phyloP scores from a whole-genome alignment of 108 stramenopile genomes.

The Fistulifera solaris region DNA sequence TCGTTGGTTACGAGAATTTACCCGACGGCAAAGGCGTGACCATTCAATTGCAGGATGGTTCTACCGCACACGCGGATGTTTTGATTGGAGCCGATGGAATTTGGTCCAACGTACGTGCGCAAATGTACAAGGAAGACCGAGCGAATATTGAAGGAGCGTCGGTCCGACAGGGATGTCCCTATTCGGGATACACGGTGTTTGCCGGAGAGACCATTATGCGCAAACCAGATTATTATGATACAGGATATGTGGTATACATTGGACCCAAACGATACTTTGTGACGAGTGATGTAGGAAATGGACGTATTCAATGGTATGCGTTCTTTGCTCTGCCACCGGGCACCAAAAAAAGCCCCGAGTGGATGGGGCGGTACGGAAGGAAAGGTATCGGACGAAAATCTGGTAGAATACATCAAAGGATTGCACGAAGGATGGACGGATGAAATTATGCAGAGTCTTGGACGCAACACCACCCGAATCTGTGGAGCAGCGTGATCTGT shows the following conservation, averaged over 20 bases:
- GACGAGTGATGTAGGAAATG: constrained; percentile 92
- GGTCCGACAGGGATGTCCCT: constrained; percentile 79
- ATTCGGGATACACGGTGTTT: constrained; percentile 96
- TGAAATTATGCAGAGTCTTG: constrained; percentile 87
- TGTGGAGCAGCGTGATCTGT: constrained; percentile 95
- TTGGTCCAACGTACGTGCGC: constrained; percentile 88
- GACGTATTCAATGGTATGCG: constrained; percentile 97
- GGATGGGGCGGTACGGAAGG: constrained; percentile 81
- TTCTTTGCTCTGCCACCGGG: constrained; percentile 96
- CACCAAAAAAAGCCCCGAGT: constrained; percentile 76
- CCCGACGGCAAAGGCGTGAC: constrained; percentile 72
- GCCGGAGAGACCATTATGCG: constrained; percentile 88
- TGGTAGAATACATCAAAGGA: constrained; percentile 87
- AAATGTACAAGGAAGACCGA: constrained; percentile 91
- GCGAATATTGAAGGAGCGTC: constrained; percentile 34
- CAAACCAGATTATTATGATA: constrained; percentile 90
- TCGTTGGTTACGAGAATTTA: constrained; percentile 62
- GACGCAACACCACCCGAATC: constrained; percentile 84
- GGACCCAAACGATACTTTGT: constrained; percentile 95
- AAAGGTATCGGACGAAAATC: constrained; percentile 67
- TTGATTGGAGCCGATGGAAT: constrained; percentile 95
- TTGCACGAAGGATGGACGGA: constrained; percentile 90
- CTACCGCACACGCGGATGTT: constrained; percentile 70
- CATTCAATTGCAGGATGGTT: constrained; percentile 74
- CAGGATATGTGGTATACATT: constrained; percentile 94